Evolutionary conservation across 257 asterid genomes (phyloP), one percentile per base, ranked within the genome.

Genomic region (Perilla frutescens): DNA sequence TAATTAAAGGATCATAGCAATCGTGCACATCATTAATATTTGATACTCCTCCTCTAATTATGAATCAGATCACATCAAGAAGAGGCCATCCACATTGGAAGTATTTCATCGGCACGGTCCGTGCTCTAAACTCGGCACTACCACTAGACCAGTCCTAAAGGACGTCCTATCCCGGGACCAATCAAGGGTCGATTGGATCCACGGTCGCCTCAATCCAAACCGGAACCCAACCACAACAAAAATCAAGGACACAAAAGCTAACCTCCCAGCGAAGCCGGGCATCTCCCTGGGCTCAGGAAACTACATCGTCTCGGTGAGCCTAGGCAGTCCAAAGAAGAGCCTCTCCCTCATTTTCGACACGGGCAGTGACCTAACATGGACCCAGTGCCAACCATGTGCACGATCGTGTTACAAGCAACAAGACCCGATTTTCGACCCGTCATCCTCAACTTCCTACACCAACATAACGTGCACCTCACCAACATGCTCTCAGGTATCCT

Each of bases 291-390:
- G 84, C 50, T 51, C 90, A 0, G 96, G 89, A 4, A 85, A 91
- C 83, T 93, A 93, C 80, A 3, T 93, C 6, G 90, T 86, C 20
- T 51, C 66, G 26, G 15, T 93, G 5, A 88, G 93, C 66, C 83
- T 93, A 7, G 97, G 98, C 10, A 79, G 91, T 0, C 98, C 97
- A 0, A 43, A 59, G 11, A 86, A 82, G 12, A 26, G 74, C 59
- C 70, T 87, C 0, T 60, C 88, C 1, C 82, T 93, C 26, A 29
- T 87, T 0, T 87, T 93, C 45, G 98, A 93, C 82, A 89, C 98
- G 1, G 98, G 97, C 6, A 87, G 96, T 41, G 93, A 85, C 75
- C 73, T 93, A 0, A 87, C 96, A 3, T 93, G 98, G 98, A 91
- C 96, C 2, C 98, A 93, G 4, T 93, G 98, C 71, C 71, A 81